Evolutionary conservation across 2,329 filamentous ascomycete genomes (phyloP).

Genomic region (Colletotrichum graminicola): DNA sequence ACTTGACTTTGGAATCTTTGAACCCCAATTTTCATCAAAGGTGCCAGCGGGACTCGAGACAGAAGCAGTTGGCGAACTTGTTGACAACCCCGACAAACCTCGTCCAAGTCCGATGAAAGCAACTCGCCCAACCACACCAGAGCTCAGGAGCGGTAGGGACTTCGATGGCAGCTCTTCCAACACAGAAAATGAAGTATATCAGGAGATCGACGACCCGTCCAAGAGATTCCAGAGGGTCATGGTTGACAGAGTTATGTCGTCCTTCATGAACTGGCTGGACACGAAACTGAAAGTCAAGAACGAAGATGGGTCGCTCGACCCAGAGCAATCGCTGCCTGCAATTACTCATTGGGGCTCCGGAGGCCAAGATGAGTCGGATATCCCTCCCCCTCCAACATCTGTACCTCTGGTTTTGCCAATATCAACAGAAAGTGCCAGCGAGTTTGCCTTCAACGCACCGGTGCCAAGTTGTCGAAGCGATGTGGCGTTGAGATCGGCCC

Average conservation of each 20-base stretch:
- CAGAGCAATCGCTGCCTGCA: background rate
- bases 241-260: slow-evolving; percentile 31
- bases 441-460: background rate
- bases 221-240: slow-evolving; percentile 18
- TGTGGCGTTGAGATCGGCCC: background rate
- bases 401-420: too few relatives aligned
- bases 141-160: background rate
- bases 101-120: background rate
- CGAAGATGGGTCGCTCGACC: slow-evolving; percentile 8
- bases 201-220: background rate
- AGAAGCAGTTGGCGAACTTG: background rate
- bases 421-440: background rate
- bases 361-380: background rate
- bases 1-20: too few relatives aligned
- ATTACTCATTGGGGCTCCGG: fast-evolving
- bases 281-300: slow-evolving; percentile 16
- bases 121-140: background rate
- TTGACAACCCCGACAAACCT: background rate
- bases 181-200: background rate
- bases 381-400: background rate
- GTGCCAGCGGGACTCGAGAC: background rate
- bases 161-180: background rate
- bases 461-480: background rate
- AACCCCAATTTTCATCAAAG: background rate
- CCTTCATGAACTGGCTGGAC: slow-evolving; percentile 37